These are phyloP conservation scores for Alternaria postmessia DNA, from an alignment of 2,329 filamentous ascomycete genomes.

Conservation along the genomic window DNA sequence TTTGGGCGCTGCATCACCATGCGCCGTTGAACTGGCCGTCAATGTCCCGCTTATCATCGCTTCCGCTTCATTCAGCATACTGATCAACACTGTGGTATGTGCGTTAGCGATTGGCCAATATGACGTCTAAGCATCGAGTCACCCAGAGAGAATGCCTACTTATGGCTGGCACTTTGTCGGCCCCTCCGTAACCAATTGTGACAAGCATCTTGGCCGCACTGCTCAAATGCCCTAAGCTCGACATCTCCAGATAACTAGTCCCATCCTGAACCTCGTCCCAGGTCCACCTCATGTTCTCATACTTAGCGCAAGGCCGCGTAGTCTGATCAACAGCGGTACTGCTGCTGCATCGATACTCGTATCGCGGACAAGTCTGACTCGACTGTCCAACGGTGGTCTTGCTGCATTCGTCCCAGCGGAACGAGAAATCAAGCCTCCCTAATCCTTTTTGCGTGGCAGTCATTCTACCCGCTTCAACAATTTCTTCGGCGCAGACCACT, in stretches of 20 bases:
- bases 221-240: background rate
- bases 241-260: background rate
- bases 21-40: background rate
- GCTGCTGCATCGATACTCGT: background rate
- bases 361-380: background rate
- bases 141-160: background rate
- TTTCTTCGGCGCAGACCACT: background rate
- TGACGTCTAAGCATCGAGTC: background rate
- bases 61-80: slow-evolving; percentile 2
- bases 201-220: slow-evolving; percentile 3
- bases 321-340: background rate
- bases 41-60: background rate
- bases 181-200: background rate
- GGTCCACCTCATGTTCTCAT: background rate
- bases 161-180: slow-evolving; percentile 3
- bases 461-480: background rate
- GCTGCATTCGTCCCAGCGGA: background rate
- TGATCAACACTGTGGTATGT: slow-evolving; percentile 1
- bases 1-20: background rate
- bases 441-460: background rate
- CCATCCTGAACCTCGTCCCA: background rate
- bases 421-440: background rate
- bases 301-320: background rate
- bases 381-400: background rate
- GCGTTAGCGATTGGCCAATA: background rate